Conservation (phyloP, 1,139 yeast species). For the Zygosaccharomyces pseudobailii region DNA sequence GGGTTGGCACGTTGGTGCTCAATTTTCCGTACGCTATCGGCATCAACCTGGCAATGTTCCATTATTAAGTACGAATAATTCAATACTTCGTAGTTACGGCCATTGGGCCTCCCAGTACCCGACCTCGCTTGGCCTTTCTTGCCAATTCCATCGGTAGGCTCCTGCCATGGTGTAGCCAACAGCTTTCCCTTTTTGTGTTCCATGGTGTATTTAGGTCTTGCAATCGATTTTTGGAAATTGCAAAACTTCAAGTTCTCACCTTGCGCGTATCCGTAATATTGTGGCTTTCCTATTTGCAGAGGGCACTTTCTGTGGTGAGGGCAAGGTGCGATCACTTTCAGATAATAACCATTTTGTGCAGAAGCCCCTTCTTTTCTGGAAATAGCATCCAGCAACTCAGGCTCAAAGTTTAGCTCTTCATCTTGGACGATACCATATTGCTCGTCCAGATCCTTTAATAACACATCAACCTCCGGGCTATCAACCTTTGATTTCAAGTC, state of each 20-base stretch:
- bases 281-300: conserved; percentile 70
- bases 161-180: conserved; percentile 70
- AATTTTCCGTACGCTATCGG: conserved; percentile 27
- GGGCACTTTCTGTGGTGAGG: conserved; percentile 88
- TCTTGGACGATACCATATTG: conserved; percentile 42
- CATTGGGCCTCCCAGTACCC: conserved; percentile 74
- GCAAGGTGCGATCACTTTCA: conserved; percentile 81
- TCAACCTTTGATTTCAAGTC: background rate
- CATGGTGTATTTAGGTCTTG: conserved; percentile 69
- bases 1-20: conserved; percentile 24
- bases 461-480: background rate
- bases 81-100: conserved; percentile 68
- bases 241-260: conserved; percentile 69
- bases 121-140: conserved; percentile 38
- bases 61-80: conserved; percentile 73
- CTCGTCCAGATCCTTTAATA: conserved; percentile 32
- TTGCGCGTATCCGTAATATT: conserved; percentile 55
- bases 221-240: conserved; percentile 65
- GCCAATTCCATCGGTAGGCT: conserved; percentile 52
- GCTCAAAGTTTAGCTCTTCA: conserved; percentile 48
- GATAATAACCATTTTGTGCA: conserved; percentile 43
- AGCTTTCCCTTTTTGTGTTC: conserved; percentile 80
- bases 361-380: conserved; percentile 34
- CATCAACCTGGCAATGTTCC: conserved; percentile 46
- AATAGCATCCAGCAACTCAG: conserved; percentile 40